Base-by-base conservation (phyloP, 2,329 filamentous ascomycete species). In the Leptographium procerum region DNA sequence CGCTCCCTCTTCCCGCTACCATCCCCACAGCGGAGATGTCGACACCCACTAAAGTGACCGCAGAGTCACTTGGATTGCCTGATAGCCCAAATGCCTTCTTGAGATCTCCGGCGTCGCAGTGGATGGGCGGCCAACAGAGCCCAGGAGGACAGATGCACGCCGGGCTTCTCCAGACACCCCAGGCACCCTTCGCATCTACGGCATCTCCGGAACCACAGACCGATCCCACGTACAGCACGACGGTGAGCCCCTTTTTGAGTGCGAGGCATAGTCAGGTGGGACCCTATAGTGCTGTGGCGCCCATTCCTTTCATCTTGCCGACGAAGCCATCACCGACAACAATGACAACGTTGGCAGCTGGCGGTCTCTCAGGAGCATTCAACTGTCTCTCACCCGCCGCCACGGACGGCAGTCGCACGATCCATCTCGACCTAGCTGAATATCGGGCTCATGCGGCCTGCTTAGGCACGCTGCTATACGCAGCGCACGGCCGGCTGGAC, bases 401-500 rank as follows among this genome's bases (percentile, higher is more conserved):
- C 16, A 8, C 40, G 9, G 54, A 16, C 11, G 14, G 16, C 31
- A 19, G 11, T n/a, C 40, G 45, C 45, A 50, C 48, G 28, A 22
- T 56, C 16, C 8, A 24, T 9, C 52, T 60, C 26, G 47, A 56
- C 24, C 52, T 57, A 28, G 9, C 22, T 19, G 47, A 57, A 7
- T 36, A 36, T 8, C 33, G 43, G 7, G 29, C 40, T 1, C 55
- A 60, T 31, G 50, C 50, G 11, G 45, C n/a, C 2, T 43, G 34
- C 22, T 36, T 60, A 3, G 26, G 56, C 24, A 57, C 48, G 22
- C 53, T 58, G 22, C 59, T 60, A 22, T 50, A 53, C 14, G 56
- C 56, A 29, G 59, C 54, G 19, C 59, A 60, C 50, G 59, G 58
- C 1, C 55, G 51, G 4, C 55, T 57, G 33, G 55, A 60, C 51